Conservation (phyloP, 306 rosid species). For the Mucuna pruriens region DNA sequence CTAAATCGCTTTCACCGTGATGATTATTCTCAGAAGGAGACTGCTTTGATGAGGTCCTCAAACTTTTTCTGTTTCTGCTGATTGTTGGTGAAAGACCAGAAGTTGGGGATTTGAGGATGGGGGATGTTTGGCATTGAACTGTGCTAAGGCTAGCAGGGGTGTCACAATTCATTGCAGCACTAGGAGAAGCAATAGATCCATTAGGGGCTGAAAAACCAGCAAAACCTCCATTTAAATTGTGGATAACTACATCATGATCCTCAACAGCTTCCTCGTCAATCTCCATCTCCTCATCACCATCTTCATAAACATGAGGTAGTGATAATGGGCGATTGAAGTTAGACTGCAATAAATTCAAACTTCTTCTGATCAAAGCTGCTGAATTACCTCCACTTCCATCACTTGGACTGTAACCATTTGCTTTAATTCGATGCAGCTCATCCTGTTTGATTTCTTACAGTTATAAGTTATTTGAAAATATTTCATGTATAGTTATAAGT, state of each 20-base stretch:
- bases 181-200: conserved; percentile 41
- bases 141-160: conserved; percentile 55
- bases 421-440: conserved; percentile 74
- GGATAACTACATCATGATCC: conserved; percentile 43
- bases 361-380: conserved; percentile 83
- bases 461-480: conserved; percentile 36
- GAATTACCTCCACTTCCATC: conserved; percentile 69
- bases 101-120: conserved; percentile 64
- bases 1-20: too few relatives aligned
- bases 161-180: conserved; percentile 50
- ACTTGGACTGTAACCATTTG: conserved; percentile 54
- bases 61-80: conserved; percentile 83
- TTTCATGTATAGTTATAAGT: too few relatives aligned
- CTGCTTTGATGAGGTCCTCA: conserved; percentile 72
- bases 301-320: conserved; percentile 66
- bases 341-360: conserved; percentile 65
- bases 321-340: conserved; percentile 54
- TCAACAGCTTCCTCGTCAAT: conserved; percentile 92
- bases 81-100: conserved; percentile 76
- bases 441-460: conserved; percentile 44
- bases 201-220: conserved; percentile 45
- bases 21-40: too few relatives aligned
- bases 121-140: conserved; percentile 53
- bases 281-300: conserved; percentile 95
- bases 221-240: too few relatives aligned